Evolutionary conservation across 441 rosid genomes (phyloP).

Genomic region (Kokia cookei): DNA sequence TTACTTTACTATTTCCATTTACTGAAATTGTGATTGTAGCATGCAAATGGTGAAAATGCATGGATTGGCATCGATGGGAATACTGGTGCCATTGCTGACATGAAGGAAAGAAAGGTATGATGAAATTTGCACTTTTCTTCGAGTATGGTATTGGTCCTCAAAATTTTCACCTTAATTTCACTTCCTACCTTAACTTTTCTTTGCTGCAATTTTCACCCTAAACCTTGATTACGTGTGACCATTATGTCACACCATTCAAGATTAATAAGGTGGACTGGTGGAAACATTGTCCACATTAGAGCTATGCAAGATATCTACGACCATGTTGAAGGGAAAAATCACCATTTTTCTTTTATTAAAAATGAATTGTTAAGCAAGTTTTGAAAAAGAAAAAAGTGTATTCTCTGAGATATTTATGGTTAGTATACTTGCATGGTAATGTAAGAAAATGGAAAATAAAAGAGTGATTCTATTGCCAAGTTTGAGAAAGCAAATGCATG

Average conservation of each 20-base stretch:
- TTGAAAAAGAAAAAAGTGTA: too few relatives aligned
- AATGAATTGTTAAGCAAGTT: neutral
- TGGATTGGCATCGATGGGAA: slow-evolving; percentile 92
- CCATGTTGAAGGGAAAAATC: neutral
- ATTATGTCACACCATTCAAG: neutral
- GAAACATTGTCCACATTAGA: neutral
- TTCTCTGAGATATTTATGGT: too few relatives aligned
- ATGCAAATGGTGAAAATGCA: slow-evolving; percentile 91
- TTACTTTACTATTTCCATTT: neutral
- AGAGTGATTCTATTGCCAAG: too few relatives aligned
- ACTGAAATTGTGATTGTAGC: slow-evolving; percentile 31
- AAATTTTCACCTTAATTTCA: neutral
- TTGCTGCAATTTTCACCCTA: neutral
- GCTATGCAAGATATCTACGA: neutral
- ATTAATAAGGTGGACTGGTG: neutral
- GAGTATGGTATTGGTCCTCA: neutral
- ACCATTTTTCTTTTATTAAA: neutral
- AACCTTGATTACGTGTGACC: neutral
- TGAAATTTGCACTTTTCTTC: neutral
- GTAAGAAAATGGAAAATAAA: too few relatives aligned
- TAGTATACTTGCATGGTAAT: too few relatives aligned
- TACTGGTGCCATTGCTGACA: slow-evolving; percentile 81
- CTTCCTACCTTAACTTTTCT: neutral
- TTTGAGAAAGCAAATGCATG: too few relatives aligned
- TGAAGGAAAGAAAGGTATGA: slow-evolving; percentile 78